Evolutionary conservation across 208 protist genomes (phyloP).

Genomic region (Blastocrithidia nonstop): DNA sequence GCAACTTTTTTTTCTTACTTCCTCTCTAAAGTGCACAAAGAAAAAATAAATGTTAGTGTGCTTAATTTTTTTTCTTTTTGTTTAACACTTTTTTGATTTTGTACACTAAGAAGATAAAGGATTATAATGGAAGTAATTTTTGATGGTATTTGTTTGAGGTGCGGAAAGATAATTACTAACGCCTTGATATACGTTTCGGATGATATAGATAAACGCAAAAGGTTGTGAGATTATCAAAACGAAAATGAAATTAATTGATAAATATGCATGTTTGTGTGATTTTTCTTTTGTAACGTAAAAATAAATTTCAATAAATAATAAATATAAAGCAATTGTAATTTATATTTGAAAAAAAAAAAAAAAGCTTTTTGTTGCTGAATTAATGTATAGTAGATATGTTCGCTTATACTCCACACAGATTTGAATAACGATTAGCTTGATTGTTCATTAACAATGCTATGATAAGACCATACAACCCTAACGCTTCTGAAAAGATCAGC

Average conservation of each 20-base stretch:
- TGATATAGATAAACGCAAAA: too few species aligned
- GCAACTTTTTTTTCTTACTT: too few species aligned
- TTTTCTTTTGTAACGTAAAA: neutral
- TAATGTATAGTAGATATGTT: neutral
- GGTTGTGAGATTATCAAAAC: neutral
- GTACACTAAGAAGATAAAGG: too few species aligned
- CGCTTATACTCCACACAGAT: slow-evolving; percentile 21
- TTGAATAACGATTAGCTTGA: slow-evolving; percentile 66
- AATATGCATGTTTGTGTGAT: neutral
- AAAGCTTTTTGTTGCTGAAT: neutral
- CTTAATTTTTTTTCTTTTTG: neutral
- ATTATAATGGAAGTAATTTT: too few species aligned
- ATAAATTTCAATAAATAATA: neutral
- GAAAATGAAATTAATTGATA: neutral
- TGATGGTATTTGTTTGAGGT: too few species aligned
- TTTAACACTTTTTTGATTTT: neutral
- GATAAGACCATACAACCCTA: slow-evolving; percentile 98
- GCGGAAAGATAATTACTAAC: too few species aligned
- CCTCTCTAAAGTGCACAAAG: too few species aligned
- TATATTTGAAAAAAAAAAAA: neutral
- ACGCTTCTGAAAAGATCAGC: slow-evolving; percentile 99
- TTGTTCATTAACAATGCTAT: slow-evolving; percentile 93
- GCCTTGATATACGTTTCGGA: too few species aligned
- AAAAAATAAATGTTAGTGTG: too few species aligned
- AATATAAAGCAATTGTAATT: neutral